These are phyloP conservation scores for Penicillium sp. DNA, from an alignment of 2,329 filamentous ascomycete genomes.

Conservation along the genomic window DNA sequence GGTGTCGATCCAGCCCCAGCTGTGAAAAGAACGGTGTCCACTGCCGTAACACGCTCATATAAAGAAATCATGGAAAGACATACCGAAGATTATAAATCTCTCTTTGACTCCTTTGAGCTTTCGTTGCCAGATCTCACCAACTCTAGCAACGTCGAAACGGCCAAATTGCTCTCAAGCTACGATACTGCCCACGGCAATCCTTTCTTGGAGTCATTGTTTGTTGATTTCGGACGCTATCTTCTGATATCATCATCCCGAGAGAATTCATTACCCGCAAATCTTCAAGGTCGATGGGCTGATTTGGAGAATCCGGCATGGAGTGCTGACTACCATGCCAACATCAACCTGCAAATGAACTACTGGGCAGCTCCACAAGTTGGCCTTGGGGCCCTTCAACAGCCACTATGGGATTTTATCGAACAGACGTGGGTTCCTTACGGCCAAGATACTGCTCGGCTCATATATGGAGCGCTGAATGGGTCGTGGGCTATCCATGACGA, in stretches of 20 bases:
- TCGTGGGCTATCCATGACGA: conserved; percentile 61
- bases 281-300: conserved; percentile 62
- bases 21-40: conserved; percentile 37
- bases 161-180: conserved; percentile 33
- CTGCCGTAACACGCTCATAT: conserved; percentile 12
- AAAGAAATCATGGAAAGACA: conserved; percentile 18
- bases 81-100: conserved; percentile 16
- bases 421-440: conserved; percentile 60
- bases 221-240: conserved; percentile 58
- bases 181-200: conserved; percentile 40
- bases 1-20: conserved; percentile 50
- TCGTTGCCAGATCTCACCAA: conserved; percentile 42
- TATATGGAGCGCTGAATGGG: conserved; percentile 57
- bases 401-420: conserved; percentile 59
- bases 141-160: conserved; percentile 26
- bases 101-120: conserved; percentile 35
- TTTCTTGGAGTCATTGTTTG: conserved; percentile 57
- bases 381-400: conserved; percentile 21
- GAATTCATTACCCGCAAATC: conserved; percentile 59
- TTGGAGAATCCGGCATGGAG: conserved; percentile 54
- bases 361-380: conserved; percentile 46
- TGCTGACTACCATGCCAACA: conserved; percentile 62
- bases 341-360: conserved; percentile 67
- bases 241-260: conserved; percentile 58
- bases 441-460: conserved; percentile 55